Base-by-base conservation (phyloP, 257 asterid genomes). In the Solanum medicagineum region DNA sequence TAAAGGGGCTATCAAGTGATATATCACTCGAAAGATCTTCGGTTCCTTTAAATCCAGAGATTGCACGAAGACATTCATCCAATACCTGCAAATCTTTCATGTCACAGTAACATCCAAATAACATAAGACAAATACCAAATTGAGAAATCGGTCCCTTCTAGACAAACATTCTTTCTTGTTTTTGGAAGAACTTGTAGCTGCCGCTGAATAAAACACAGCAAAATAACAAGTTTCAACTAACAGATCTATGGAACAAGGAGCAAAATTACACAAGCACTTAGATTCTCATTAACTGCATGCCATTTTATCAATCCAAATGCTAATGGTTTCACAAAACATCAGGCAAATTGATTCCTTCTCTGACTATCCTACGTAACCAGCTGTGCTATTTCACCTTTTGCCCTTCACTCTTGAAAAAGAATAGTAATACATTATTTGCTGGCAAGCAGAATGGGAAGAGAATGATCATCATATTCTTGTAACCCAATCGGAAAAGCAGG, bases 61-160 rank as follows among this genome's bases (percentile, higher is more conserved):
- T 90, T 65, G 99, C 99, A 87, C 99, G 99, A 87, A 96, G 97
- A 88, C 94, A 91, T 90, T 94, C 98, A 91, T 96, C 99, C 89
- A 96, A 87, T 87, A 94, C 93, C 99, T 96, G 94, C 77, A 89
- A 82, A 79, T 29, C 69, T 59, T 80, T 26, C 75, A 80, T 51
- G 69, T 87, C 65, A 89, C 68, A 85, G 24, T 20, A 51, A 26
- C 82, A 53, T 24, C 45, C 63, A 77, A 26, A 24, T 1, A 77
- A 77, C 65, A 79, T 53, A 16, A 26, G 44, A 53, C 47, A 53
- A 24, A 24, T 26, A 53, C 83, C 63, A 10, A 70, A 54, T 15
- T 53, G 17, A 26, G 47, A 26, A 77, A 77, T 32, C 10, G 16
- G 15, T 16, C 83, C 63, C 83, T 51, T 51, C 47, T 77, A 77